These are phyloP conservation scores for Aspergillus novoparasiticus DNA, from an alignment of 2,329 filamentous ascomycete species.

Conservation along the genomic window DNA sequence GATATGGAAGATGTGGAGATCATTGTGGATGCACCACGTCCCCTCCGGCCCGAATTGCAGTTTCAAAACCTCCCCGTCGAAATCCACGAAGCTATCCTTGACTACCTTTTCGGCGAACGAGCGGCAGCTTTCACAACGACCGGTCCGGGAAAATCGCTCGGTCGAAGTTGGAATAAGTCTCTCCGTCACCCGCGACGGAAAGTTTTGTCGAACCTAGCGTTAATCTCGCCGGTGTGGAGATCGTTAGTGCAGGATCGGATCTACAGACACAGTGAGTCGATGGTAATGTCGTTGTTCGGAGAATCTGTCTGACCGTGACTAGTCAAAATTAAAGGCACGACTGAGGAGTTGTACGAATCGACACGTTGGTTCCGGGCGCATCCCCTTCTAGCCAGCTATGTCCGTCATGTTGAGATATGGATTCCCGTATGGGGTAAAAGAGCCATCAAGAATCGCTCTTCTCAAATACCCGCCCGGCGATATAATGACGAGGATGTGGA, in stretches of 20 bases:
- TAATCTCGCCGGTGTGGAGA: slow-evolving; percentile 64
- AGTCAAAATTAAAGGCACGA: slow-evolving; percentile 72
- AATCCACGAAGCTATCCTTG: slow-evolving; percentile 72
- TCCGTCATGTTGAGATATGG: slow-evolving; percentile 76
- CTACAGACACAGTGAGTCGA: slow-evolving; percentile 64
- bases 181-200: slow-evolving; percentile 68
- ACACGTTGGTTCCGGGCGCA: slow-evolving; percentile 62
- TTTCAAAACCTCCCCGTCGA: slow-evolving; percentile 62
- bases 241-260: slow-evolving; percentile 70
- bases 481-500: slow-evolving; percentile 26
- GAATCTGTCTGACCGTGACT: slow-evolving; percentile 7
- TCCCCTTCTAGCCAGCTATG: slow-evolving; percentile 62
- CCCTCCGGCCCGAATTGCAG: slow-evolving; percentile 20
- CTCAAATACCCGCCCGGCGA: slow-evolving; percentile 28
- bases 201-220: slow-evolving; percentile 66
- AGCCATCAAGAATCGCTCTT: slow-evolving; percentile 49
- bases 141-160: slow-evolving; percentile 54
- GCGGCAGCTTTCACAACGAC: slow-evolving; percentile 63
- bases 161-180: slow-evolving; percentile 65
- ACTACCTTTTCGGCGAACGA: slow-evolving; percentile 70
- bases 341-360: slow-evolving; percentile 62
- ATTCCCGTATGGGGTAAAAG: slow-evolving; percentile 71
- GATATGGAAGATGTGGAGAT: slow-evolving; percentile 30
- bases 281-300: background rate
- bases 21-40: slow-evolving; percentile 12